Conservation (phyloP, 2,329 filamentous ascomycete species). For the Fusarium sp. region DNA sequence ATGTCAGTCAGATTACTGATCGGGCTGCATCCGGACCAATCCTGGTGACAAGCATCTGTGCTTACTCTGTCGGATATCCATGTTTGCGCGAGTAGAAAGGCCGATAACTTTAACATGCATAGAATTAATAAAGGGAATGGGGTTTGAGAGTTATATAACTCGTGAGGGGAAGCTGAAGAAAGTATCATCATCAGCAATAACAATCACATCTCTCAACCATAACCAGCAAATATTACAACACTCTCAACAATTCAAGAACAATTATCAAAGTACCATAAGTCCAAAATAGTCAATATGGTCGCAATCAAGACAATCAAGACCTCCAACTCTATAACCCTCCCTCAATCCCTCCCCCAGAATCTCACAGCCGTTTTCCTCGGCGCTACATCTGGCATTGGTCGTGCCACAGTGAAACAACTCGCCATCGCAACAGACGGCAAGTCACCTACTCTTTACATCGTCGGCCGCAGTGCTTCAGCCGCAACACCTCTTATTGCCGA, state of each 20-base stretch:
- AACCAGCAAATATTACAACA: neutral
- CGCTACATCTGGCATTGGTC: constrained; percentile 37
- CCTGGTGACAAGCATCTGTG: neutral
- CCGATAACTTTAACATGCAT: neutral
- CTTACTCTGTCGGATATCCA: constrained; percentile 19
- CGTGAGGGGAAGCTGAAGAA: neutral
- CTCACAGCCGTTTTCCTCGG: constrained; percentile 35
- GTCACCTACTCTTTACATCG: constrained; percentile 52
- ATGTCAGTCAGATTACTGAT: neutral
- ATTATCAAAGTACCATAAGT: neutral
- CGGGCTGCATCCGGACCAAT: neutral
- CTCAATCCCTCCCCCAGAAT: neutral
- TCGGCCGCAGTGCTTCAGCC: constrained; percentile 57
- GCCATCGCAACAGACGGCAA: constrained; percentile 12
- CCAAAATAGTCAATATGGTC: constrained; percentile 11
- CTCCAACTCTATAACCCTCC: constrained; percentile 17
- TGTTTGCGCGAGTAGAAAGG: constrained; percentile 4
- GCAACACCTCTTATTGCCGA: constrained; percentile 55
- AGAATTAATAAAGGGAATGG: neutral
- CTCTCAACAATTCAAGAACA: neutral
- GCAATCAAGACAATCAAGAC: constrained; percentile 19
- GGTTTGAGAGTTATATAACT: neutral
- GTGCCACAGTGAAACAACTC: constrained; percentile 25
- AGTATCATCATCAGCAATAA: neutral
- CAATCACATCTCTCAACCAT: neutral